Percentiles rank a stretch among this genome's conserved stretches.
Conservation (phyloP, 768 basidiomycete genomes). For the Mycena latifolia region DNA sequence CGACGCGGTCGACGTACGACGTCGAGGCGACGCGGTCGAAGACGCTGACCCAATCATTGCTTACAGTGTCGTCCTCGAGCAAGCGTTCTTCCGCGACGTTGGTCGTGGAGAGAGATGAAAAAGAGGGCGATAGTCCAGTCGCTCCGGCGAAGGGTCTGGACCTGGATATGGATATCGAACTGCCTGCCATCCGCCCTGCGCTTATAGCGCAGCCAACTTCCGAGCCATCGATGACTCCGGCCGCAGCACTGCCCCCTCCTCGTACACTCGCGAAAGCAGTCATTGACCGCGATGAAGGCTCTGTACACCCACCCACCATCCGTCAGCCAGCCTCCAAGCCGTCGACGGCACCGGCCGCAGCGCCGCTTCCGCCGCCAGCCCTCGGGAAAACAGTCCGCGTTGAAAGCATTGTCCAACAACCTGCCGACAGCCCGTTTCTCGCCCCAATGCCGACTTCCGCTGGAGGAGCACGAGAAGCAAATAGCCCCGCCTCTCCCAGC, state of each 20-base stretch:
- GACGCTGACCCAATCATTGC: constrained; percentile 38
- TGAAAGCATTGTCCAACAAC: neutral
- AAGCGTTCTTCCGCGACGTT: neutral
- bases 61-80: constrained; percentile 28
- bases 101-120: constrained; percentile 17
- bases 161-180: too few species aligned
- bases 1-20: constrained; percentile 80
- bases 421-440: constrained; percentile 26
- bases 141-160: too few species aligned
- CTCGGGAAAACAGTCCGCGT: neutral
- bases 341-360: neutral
- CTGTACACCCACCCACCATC: too few species aligned
- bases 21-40: constrained; percentile 49
- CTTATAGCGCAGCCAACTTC: neutral
- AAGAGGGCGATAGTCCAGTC: neutral
- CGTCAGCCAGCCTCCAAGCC: neutral
- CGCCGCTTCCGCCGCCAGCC: neutral
- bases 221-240: too few species aligned
- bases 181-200: too few species aligned
- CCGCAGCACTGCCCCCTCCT: too few species aligned
- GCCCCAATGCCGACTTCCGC: neutral
- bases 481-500: neutral
- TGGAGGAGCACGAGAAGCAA: neutral
- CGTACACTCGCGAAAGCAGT: too few species aligned
- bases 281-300: too few species aligned